phyloP scores from a whole-genome alignment of 768 basidiomycete genomes.

The Podaxis pistillaris region DNA sequence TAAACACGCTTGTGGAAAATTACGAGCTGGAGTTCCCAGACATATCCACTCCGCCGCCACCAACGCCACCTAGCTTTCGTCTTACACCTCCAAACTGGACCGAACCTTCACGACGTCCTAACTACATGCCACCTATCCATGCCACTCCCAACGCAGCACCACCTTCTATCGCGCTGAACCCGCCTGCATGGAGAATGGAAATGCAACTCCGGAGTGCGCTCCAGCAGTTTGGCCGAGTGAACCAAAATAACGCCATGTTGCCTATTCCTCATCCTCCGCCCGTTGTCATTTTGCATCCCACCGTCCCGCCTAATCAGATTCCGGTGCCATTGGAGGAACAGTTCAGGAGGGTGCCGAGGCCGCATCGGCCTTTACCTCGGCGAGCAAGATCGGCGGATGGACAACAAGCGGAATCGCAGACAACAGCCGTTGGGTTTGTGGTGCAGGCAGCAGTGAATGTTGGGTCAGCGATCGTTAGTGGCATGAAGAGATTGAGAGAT shows the following conservation, averaged over 20 bases:
- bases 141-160: neutral
- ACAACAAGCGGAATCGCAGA: neutral
- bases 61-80: neutral
- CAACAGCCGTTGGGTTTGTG: neutral
- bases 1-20: neutral
- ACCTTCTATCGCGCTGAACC: neutral
- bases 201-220: neutral
- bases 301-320: neutral
- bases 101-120: neutral
- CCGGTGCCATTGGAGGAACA: neutral
- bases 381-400: neutral
- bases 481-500: constrained; percentile 12
- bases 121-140: neutral
- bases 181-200: neutral
- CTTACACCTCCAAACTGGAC: neutral
- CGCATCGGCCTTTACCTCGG: neutral
- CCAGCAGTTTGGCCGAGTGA: neutral
- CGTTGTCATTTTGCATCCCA: neutral
- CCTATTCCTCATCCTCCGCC: neutral
- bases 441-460: neutral
- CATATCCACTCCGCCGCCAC: neutral
- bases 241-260: neutral
- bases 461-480: constrained; percentile 2
- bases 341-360: neutral
- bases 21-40: neutral